Evolutionary conservation across 768 basidiomycete species (phyloP), one percentile per base, ranked within the genome.

Genomic region (Lentinula boryana): DNA sequence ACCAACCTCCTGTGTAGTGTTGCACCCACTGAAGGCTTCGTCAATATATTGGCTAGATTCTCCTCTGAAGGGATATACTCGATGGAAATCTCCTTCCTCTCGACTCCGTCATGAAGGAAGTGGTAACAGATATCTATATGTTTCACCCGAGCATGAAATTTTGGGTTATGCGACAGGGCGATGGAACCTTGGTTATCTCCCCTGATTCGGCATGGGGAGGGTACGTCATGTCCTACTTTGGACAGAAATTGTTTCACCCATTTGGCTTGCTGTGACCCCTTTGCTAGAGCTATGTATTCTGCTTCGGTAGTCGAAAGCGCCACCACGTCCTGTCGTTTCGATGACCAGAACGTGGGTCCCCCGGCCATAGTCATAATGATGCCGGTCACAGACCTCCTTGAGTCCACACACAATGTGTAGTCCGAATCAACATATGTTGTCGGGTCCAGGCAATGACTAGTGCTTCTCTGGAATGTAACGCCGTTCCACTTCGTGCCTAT

Each of bases 101-200:
- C 66, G 32, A 76, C 62, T 21, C 18, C n/a, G 38, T 71, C 62
- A 1, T 71, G 67, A 18, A 74, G 62, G 50, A 65, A 73, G 61
- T 76, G 75, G 54, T 69, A 68, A 2, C 64, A 67, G 13, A 75
- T 65, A 40, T 71, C 67, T 58, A 77, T 77, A 65, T 77, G 77
- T 61, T 76, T 75, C 5, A 71, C 61, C 16, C 71, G 58, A 10
- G 68, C 56, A 58, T 76, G 73, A 55, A 63, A 66, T 12, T 62
- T 51, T 8, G 67, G 66, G 43, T 72, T 61, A 32, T 66, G 58
- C 0, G 68, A 15, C 33, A 74, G 59, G 6, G 62, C 58, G n/a
- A 72, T 68, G 1, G 18, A 8, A 9, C 21, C 31, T 46, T 71
- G 65, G 60, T 36, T 36, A 10, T 36, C 35, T 5, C 35, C 35